A percentile compares a stretch with the other conserved stretches of the same genome.
Evolutionary conservation across 2,329 filamentous ascomycete genomes (phyloP).

Genomic region (Pestalotiopsis sp.): DNA sequence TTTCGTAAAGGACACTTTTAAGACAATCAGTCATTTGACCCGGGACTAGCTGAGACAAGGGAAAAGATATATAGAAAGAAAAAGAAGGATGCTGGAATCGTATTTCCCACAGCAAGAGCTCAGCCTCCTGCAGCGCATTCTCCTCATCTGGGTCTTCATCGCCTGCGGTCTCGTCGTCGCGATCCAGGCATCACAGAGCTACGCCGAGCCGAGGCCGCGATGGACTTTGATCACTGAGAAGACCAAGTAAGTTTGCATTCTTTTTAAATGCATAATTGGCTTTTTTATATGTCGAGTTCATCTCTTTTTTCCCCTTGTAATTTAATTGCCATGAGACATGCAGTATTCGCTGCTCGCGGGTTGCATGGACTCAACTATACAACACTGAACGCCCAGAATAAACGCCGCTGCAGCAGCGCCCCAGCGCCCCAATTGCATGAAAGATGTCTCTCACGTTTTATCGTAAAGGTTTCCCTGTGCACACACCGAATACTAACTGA

Average conservation of each 20-base stretch:
- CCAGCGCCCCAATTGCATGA: not conserved
- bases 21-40: not conserved
- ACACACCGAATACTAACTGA: not conserved
- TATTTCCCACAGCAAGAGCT: conserved; percentile 19
- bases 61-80: not conserved
- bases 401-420: too few relatives aligned
- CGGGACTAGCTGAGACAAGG: not conserved
- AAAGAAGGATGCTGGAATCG: conserved; percentile 6
- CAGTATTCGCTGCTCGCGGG: not conserved
- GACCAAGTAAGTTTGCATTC: conserved; percentile 20
- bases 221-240: conserved; percentile 16
- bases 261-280: too few relatives aligned
- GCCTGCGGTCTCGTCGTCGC: conserved; percentile 18
- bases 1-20: not conserved
- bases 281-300: not conserved
- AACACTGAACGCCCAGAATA: too few relatives aligned
- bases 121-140: conserved; percentile 19
- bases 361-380: too few relatives aligned
- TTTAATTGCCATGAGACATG: not conserved
- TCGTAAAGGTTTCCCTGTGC: too few relatives aligned
- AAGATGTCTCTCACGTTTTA: not conserved
- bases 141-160: conserved; percentile 22
- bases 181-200: conserved; percentile 19
- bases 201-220: conserved; percentile 15
- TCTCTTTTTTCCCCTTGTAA: not conserved